Evolutionary conservation across 2,329 filamentous ascomycete species (phyloP), one percentile per base, ranked within the genome.

Genomic region (Exophiala bonariae): DNA sequence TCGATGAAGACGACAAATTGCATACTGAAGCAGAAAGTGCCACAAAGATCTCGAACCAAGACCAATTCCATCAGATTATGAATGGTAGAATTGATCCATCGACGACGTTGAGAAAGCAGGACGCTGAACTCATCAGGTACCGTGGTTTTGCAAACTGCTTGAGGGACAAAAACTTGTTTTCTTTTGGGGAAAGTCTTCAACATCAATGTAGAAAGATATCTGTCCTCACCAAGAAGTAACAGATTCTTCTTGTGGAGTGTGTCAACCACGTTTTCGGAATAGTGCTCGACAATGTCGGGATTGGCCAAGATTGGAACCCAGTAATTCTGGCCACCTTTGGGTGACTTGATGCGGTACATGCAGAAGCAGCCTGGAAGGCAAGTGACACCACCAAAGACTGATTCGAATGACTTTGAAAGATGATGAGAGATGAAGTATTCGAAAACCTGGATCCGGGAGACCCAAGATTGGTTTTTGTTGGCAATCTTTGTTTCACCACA

Each of bases 21-120:
- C 93, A 99, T 99, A 69, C 89, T 96, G 77, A 99, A 99, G 77
- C 95, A 99, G 75, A 99, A 99, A 3, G 93, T 99, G 57, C 93
- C 93, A 65, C 93, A 99, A 13, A 99, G 81, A 74, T 99, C 93
- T 56, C 91, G 83, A 35, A 99, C 95, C 26, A 99, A 81, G 42
- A 97, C 84, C 50, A 99, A 81, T 70, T 99, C 93, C 88, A 99
- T 96, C 35, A 99, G 76, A 66, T 99, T 99, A 77, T 99, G 93
- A 40, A 99, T 87, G 3, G 93, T 99, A 67, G 89, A 96, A 80
- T 99, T 99, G 73, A 99, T 99, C 93, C 93, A 99, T 69, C 93
- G 84, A 68, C 93, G 87, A 62, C 93, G 85, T 70, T 99, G 93
- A 20, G 92, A 97, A 23, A 99, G 78, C 28, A 99, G 76, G 41